Evolutionary conservation across 352 stramenopile species (phyloP), one percentile per base, ranked within the genome.

Genomic region (Globisporangium takayamanum): DNA sequence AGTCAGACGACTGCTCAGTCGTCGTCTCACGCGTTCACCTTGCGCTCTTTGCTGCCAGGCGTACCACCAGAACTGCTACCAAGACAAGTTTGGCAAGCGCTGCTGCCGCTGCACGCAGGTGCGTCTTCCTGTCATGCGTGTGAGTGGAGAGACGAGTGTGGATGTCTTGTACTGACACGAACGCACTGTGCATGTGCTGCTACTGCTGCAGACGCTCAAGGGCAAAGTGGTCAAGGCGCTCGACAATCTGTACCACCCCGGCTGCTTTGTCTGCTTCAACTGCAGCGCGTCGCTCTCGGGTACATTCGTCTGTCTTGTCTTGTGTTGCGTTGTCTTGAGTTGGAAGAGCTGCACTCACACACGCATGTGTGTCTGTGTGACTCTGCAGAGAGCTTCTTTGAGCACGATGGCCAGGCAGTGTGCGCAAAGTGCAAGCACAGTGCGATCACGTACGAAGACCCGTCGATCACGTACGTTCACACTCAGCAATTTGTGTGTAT

Each of bases 191-290:
- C 20, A 50, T 14, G 20, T 16, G 20, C 15, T 53, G 16, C 14
- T 49, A 18, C 18, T 4, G 28, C n/a, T 58, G 15, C 49, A 84
- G 75, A 70, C 84, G 45, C 70, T 93, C 44, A 90, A 89, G 57
- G 83, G 83, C 67, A 93, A 93, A 67, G 83, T 91, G 30, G 81
- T 93, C 51, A 93, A 93, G 63, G 83, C 83, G 14, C 64, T 93
- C 22, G 80, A 93, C 63, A 87, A 81, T 45, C 67, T 93, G n/a
- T 93, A 91, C 64, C 83, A 93, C 60, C 83, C 83, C 16, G 80
- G 81, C 58, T 93, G 83, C 56, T 93, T 93, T 56, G 79, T 93
- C 14, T 93, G 83, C 67, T 89, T 71, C 55, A 67, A 83, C 55
- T 93, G 83, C 63, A 90, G 69, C 44, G 64, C 80, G 28, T 90